Conservation (phyloP, 768 basidiomycete species). For the Coprinopsis cinerea region DNA sequence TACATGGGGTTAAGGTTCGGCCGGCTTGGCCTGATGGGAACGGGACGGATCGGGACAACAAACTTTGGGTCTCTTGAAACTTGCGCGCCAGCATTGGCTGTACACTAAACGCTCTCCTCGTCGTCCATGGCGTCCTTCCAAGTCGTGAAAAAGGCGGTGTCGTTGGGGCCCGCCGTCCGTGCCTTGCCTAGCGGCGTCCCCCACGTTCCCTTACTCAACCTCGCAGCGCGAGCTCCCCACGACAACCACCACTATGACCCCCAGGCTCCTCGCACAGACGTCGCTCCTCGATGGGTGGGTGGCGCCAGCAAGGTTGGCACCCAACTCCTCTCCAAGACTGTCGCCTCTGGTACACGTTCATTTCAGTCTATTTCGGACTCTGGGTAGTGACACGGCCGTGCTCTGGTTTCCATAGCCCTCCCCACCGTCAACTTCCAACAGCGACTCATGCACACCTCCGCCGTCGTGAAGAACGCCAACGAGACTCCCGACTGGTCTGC, state of each 20-base stretch:
- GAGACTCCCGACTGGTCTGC: conserved; percentile 85
- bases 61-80: conserved; percentile 28
- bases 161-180: conserved; percentile 76
- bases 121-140: conserved; percentile 61
- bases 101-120: conserved; percentile 18
- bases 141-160: conserved; percentile 77
- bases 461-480: conserved; percentile 59
- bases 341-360: conserved; percentile 42
- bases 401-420: conserved; percentile 32
- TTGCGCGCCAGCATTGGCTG: conserved; percentile 17
- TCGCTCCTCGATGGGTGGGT: conserved; percentile 57
- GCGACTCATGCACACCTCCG: conserved; percentile 76
- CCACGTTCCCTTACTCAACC: conserved; percentile 65
- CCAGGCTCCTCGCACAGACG: conserved; percentile 52
- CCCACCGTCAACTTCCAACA: conserved; percentile 52
- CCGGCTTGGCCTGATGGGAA: conserved; percentile 5
- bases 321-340: conserved; percentile 62
- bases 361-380: conserved; percentile 10
- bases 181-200: conserved; percentile 79
- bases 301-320: conserved; percentile 44
- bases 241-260: conserved; percentile 50
- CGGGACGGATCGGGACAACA: conserved; percentile 40
- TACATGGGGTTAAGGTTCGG: no score
- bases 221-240: conserved; percentile 59
- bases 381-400: conserved; percentile 4